phyloP scores from a whole-genome alignment of 768 basidiomycete genomes.

The Lentinula detonsa region DNA sequence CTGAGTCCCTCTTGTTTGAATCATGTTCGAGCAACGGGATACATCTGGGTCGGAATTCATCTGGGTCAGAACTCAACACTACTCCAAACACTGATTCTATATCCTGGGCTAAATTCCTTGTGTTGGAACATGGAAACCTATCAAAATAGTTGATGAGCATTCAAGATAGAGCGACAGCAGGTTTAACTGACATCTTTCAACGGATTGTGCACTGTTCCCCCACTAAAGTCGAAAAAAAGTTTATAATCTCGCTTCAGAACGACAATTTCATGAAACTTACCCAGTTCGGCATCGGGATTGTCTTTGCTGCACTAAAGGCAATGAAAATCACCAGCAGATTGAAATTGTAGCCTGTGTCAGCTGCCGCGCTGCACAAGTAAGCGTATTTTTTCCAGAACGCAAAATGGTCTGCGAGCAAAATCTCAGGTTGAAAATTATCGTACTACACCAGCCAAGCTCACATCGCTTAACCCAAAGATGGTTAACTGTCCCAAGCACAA shows the following conservation, averaged over 20 bases:
- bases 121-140: background rate
- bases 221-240: slow-evolving; percentile 9
- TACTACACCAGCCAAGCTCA: background rate
- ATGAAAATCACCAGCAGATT: slow-evolving; percentile 20
- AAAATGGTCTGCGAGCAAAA: slow-evolving; percentile 6
- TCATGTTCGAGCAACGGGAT: no score
- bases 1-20: no score
- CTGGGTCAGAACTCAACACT: no score
- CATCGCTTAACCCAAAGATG: slow-evolving; percentile 19
- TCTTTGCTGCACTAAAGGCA: slow-evolving; percentile 18
- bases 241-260: no score
- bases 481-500: slow-evolving; percentile 17
- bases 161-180: background rate
- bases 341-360: slow-evolving; percentile 20
- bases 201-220: slow-evolving; percentile 18
- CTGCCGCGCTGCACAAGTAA: slow-evolving; percentile 16
- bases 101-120: background rate
- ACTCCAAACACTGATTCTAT: no score
- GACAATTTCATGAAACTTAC: background rate
- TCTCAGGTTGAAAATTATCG: background rate
- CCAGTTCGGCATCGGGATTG: slow-evolving; percentile 15
- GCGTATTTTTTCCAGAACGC: slow-evolving; percentile 21
- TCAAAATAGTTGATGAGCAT: background rate
- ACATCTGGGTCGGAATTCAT: no score
- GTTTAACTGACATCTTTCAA: slow-evolving; percentile 14